These are phyloP conservation scores for Lentinus tigrinus DNA, from an alignment of 768 basidiomycete species.

Conservation along the genomic window DNA sequence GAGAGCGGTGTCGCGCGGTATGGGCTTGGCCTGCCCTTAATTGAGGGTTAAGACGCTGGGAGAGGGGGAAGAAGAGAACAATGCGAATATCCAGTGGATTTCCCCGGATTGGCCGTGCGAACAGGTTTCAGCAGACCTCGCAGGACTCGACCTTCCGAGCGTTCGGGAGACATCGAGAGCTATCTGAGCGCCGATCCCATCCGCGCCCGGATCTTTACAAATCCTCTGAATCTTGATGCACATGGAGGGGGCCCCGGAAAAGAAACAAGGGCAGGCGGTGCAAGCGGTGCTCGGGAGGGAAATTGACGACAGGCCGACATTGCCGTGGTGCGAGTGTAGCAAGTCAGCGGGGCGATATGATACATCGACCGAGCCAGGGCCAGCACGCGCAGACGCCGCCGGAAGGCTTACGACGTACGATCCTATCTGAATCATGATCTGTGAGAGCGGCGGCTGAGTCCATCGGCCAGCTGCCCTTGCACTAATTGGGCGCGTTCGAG, in stretches of 20 bases:
- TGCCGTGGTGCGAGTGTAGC: not conserved
- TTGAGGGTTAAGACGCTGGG: no score
- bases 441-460: not conserved
- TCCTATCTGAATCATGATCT: slow-evolving; percentile 19
- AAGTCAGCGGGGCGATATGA: not conserved
- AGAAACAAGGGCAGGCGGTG: slow-evolving; percentile 10
- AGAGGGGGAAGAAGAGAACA: no score
- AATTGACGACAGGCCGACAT: slow-evolving; percentile 1
- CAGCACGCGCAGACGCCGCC: not conserved
- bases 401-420: not conserved
- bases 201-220: slow-evolving; percentile 14
- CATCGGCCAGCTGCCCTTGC: not conserved
- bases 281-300: slow-evolving; percentile 10
- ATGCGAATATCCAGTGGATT: no score
- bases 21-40: no score
- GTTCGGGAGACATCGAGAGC: not conserved
- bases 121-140: not conserved
- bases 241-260: not conserved
- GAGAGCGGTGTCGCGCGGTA: no score
- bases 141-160: not conserved
- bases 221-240: slow-evolving; percentile 8
- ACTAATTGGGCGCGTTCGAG: not conserved
- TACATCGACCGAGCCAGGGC: not conserved
- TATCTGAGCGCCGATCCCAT: slow-evolving; percentile 9
- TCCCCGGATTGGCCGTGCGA: not conserved